These are phyloP conservation scores for Tilletia setariae DNA, from an alignment of 1,284 basidiomycete genomes.

Conservation along the genomic window DNA sequence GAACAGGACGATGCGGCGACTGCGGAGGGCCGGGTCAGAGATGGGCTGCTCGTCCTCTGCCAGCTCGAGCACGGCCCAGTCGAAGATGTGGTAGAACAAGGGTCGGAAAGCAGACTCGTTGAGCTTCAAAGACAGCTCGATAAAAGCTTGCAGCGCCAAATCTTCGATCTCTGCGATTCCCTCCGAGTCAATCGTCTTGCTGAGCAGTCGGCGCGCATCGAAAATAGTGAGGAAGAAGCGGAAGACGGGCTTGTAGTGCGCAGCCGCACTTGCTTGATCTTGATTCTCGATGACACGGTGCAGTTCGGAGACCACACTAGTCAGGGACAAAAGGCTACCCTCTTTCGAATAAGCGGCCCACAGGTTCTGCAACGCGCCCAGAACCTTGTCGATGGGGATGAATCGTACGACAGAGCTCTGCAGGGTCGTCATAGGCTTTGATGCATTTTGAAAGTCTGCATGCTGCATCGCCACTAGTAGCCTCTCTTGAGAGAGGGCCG, in stretches of 20 bases:
- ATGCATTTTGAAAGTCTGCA: neutral
- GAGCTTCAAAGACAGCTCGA: slow-evolving; percentile 84
- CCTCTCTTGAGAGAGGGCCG: neutral
- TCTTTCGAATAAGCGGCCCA: neutral
- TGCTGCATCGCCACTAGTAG: neutral
- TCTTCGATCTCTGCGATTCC: slow-evolving; percentile 56
- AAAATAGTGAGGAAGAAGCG: slow-evolving; percentile 78
- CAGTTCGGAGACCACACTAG: slow-evolving; percentile 38
- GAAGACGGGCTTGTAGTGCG: slow-evolving; percentile 71
- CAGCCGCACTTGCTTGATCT: slow-evolving; percentile 59
- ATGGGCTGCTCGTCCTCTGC: slow-evolving; percentile 42
- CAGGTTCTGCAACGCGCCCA: neutral
- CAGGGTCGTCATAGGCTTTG: neutral
- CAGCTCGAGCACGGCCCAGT: slow-evolving; percentile 80
- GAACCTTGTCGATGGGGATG: neutral
- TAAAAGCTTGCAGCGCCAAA: slow-evolving; percentile 67
- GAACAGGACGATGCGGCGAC: slow-evolving; percentile 42
- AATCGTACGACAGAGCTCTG: neutral
- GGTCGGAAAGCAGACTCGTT: slow-evolving; percentile 91
- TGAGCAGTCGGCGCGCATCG: slow-evolving; percentile 61
- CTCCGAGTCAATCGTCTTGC: slow-evolving; percentile 50
- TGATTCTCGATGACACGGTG: slow-evolving; percentile 37
- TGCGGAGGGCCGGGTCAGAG: slow-evolving; percentile 35
- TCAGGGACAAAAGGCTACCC: neutral
- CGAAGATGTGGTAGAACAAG: slow-evolving; percentile 83